Base-by-base conservation (phyloP, 129 eudicot species). In the Mikania micrantha region DNA sequence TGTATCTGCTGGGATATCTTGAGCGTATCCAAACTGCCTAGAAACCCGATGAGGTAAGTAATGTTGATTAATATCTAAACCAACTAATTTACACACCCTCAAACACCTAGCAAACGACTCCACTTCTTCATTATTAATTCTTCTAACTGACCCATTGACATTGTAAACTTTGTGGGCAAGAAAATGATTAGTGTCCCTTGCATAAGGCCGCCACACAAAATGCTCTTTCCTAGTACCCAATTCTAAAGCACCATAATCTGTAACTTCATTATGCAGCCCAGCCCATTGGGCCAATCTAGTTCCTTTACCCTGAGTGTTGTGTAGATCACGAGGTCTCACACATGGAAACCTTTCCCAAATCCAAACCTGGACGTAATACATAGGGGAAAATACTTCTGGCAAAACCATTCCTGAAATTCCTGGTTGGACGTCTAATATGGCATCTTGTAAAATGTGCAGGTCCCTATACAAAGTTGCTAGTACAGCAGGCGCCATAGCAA, bases 401-500 rank as follows among this genome's bases (percentile, higher is more conserved):
- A 58, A 47, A 1, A 42, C 25, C 15, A 34, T 16, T 44, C 57
- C 7, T 19, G 19, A 39, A 29, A 63, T 60, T 16, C 48, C 50
- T 35, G 56, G 48, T 2, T 42, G 59, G 28, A 24, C 49, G 13
- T 67, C 60, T 69, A 27, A 27, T 24, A 69, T 38, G 3, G 57
- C 13, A 9, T 54, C 29, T 22, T 68, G 77, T 56, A 85, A 63
- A 44, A 66, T 22, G 2, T 76, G 77, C 62, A 87, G 61, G 44
- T 80, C 86, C 60, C 77, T 60, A 69, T 82, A 84, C 31, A 87
- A 36, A 47, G 79, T 62, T 5, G 87, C 90, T 65, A 84, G 85
- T 70, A 87, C 84, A 20, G 81, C 69, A 10, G 90, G 87, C 2
- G 80, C 90, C 20, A 84, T 77, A 2, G 85, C 90, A n/a, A 87